phyloP scores from a whole-genome alignment of 352 stramenopile species.

The Globisporangium parvum region DNA sequence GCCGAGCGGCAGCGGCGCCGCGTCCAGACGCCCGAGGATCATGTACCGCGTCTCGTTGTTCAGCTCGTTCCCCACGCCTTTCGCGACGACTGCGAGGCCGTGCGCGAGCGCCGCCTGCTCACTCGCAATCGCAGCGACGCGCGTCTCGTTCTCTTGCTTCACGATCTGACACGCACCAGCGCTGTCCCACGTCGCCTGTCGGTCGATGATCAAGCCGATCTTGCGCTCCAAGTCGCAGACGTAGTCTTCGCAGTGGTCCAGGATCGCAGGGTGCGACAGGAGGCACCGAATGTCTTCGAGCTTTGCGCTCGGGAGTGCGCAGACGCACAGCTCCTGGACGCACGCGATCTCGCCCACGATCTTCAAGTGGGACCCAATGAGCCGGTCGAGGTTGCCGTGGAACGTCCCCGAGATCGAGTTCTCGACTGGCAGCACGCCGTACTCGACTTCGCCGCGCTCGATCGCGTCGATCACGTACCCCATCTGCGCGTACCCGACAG shows the following conservation, averaged over 20 bases:
- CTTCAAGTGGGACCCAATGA: slow-evolving; percentile 59
- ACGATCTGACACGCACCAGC: slow-evolving; percentile 64
- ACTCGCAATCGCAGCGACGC: slow-evolving; percentile 56
- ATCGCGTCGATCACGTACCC: slow-evolving; percentile 50
- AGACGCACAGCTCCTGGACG: slow-evolving; percentile 62
- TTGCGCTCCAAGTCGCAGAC: slow-evolving; percentile 59
- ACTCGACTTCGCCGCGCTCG: slow-evolving; percentile 50
- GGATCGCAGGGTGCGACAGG: slow-evolving; percentile 53
- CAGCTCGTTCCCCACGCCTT: slow-evolving; percentile 51
- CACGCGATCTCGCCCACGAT: slow-evolving; percentile 69
- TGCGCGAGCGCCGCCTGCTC: slow-evolving; percentile 51
- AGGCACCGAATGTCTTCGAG: slow-evolving; percentile 46
- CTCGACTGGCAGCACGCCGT: slow-evolving; percentile 57
- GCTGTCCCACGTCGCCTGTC: slow-evolving; percentile 59
- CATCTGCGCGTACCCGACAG: slow-evolving; percentile 49
- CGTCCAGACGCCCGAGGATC: slow-evolving; percentile 56
- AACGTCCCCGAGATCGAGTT: slow-evolving; percentile 76
- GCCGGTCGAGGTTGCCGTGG: slow-evolving; percentile 58
- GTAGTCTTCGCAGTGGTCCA: slow-evolving; percentile 63
- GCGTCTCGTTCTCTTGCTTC: slow-evolving; percentile 35
- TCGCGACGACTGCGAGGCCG: slow-evolving; percentile 48
- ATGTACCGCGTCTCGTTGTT: slow-evolving; percentile 73
- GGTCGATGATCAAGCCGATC: slow-evolving; percentile 45
- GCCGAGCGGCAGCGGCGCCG: slow-evolving; percentile 28
- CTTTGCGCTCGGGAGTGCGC: slow-evolving; percentile 27